Conservation (phyloP, 2,329 filamentous ascomycete species). For the Escovopsis sp. region DNA sequence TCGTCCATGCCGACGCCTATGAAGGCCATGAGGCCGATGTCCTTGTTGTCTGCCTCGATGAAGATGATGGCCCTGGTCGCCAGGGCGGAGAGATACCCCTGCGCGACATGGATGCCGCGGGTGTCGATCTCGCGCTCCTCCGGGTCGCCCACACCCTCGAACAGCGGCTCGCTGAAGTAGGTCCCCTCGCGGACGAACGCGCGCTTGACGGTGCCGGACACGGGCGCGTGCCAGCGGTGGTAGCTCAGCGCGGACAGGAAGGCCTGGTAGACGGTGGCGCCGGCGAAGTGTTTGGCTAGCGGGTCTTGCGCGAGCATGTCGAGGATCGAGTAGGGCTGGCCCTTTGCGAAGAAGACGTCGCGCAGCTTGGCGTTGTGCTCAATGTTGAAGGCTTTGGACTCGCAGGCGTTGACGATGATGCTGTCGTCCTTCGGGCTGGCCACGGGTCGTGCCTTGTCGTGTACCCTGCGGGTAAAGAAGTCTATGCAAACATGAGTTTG, state of each 20-base stretch:
- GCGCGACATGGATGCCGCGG: conserved; percentile 33
- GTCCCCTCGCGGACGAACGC: conserved; percentile 47
- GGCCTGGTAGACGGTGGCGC: conserved; percentile 56
- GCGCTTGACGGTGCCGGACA: conserved; percentile 44
- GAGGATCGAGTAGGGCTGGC: conserved; percentile 49
- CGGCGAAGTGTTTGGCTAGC: conserved; percentile 38
- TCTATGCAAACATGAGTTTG: conserved; percentile 13
- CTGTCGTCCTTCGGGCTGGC: conserved; percentile 37
- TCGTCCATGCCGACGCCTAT: conserved; percentile 65
- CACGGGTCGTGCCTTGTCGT: conserved; percentile 40
- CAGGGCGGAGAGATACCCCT: conserved; percentile 53
- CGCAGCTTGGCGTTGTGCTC: conserved; percentile 35
- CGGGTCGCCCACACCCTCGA: conserved; percentile 18
- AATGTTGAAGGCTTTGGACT: conserved; percentile 44
- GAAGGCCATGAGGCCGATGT: conserved; percentile 55
- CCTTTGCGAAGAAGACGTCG: conserved; percentile 55
- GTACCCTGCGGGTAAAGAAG: conserved; percentile 51
- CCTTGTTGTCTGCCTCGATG: conserved; percentile 52
- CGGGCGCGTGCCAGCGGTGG: conserved; percentile 59
- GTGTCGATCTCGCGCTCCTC: conserved; percentile 21
- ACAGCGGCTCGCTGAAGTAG: conserved; percentile 48
- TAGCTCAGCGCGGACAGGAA: conserved; percentile 54
- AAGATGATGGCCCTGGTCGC: conserved; percentile 57
- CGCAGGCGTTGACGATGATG: conserved; percentile 49
- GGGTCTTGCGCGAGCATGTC: conserved; percentile 49